These are phyloP conservation scores for Chlorella sorokiniana DNA, from an alignment of 139 green algal genomes.

Conservation along the genomic window DNA sequence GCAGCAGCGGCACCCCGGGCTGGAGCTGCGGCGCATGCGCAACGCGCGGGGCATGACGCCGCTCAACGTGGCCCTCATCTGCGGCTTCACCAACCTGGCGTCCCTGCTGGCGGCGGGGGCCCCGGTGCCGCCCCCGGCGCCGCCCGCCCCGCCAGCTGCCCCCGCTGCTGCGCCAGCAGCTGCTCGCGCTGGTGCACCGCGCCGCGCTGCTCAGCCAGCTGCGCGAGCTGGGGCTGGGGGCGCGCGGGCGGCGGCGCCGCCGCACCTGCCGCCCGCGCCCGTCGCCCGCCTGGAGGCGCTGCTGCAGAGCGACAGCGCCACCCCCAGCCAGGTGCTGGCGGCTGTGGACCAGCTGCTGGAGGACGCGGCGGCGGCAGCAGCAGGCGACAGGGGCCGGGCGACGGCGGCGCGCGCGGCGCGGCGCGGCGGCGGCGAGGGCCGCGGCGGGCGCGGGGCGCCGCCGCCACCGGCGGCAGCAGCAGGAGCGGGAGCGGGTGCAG, in stretches of 20 bases:
- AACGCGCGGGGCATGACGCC: constrained; percentile 28
- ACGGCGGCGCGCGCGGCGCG: background rate
- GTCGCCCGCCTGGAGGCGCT: background rate
- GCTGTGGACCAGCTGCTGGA: constrained; percentile 24
- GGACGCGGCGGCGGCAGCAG: background rate
- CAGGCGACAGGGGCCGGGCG: background rate
- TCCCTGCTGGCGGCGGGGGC: constrained; percentile 5
- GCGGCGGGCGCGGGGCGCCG: background rate
- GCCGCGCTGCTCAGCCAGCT: constrained; percentile 12
- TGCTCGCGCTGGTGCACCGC: constrained; percentile 27
- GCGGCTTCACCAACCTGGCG: constrained; percentile 25
- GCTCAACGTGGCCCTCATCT: constrained; percentile 18
- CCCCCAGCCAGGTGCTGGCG: constrained; percentile 7
- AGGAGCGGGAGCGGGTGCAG: background rate
- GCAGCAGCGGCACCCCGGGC: constrained; percentile 18
- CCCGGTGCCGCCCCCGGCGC: background rate
- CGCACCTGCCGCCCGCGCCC: background rate
- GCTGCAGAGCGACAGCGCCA: constrained; percentile 7
- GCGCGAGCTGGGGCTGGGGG: constrained; percentile 13
- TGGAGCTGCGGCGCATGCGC: constrained; percentile 26
- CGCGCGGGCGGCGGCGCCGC: background rate
- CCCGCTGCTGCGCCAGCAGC: constrained; percentile 28
- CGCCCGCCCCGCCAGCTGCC: constrained; percentile 12
- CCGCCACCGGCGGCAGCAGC: background rate
- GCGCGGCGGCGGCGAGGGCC: background rate